A percentile compares a stretch with the other conserved stretches of the same genome.
Evolutionary conservation across 1,284 basidiomycete genomes (phyloP).

Genomic region (Papiliotrema terrestris): DNA sequence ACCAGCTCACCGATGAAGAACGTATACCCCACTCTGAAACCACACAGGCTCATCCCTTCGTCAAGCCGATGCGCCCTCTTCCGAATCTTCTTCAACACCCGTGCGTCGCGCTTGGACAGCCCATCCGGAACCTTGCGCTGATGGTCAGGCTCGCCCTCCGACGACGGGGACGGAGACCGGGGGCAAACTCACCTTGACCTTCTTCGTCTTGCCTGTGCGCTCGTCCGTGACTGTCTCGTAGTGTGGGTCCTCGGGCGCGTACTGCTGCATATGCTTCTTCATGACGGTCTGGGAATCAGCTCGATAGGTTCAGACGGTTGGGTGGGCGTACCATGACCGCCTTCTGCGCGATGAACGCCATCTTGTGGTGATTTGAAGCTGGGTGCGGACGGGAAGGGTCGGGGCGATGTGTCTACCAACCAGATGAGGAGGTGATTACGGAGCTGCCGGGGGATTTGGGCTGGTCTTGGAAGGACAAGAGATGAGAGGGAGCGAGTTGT

Average conservation of each 20-base stretch:
- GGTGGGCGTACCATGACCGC: slow-evolving; percentile 25
- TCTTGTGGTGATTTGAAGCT: slow-evolving; percentile 2
- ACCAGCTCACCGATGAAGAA: slow-evolving; percentile 66
- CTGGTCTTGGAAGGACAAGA: background rate
- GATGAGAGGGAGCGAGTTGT: background rate
- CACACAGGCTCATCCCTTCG: slow-evolving; percentile 79
- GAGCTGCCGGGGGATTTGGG: background rate
- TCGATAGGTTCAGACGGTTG: background rate
- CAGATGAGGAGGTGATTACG: background rate
- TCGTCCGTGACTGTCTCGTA: slow-evolving; percentile 71
- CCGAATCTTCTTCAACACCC: slow-evolving; percentile 70
- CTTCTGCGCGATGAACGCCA: slow-evolving; percentile 29
- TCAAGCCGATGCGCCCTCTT: slow-evolving; percentile 83
- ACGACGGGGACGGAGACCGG: too few relatives aligned
- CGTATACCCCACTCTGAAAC: slow-evolving; percentile 79
- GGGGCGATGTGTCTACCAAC: too few relatives aligned
- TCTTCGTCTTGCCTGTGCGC: slow-evolving; percentile 60
- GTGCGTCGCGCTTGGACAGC: slow-evolving; percentile 70
- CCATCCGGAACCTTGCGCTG: slow-evolving; percentile 73
- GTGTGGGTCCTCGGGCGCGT: slow-evolving; percentile 69
- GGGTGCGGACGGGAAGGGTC: too few relatives aligned
- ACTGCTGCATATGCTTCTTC: slow-evolving; percentile 53
- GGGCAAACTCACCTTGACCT: slow-evolving; percentile 59
- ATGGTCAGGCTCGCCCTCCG: slow-evolving; percentile 1
- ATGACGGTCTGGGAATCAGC: slow-evolving; percentile 53